Base-by-base conservation (phyloP, 2,329 filamentous ascomycete genomes). In the Trichophyton verrucosum region DNA sequence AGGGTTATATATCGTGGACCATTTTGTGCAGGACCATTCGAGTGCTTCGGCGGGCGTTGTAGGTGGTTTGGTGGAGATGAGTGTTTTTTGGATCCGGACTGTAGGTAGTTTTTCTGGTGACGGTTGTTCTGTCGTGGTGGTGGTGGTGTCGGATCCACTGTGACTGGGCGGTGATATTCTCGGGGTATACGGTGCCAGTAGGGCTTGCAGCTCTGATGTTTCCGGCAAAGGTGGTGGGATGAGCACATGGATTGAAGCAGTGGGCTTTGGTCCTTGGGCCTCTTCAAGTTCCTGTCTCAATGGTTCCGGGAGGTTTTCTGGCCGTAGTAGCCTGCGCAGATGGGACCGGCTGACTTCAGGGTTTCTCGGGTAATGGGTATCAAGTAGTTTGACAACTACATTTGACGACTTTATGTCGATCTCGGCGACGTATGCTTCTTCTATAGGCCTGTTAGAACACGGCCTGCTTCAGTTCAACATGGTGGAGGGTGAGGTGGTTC, bases 1-100 rank as follows among this genome's bases (percentile, higher is more conserved):
- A 20, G 76, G 74, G 64, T 78, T 78, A 68, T 71, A 78, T 9
- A 70, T 67, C 36, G 75, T 72, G 0, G 76, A 76, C 76, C 76
- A 78, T 49, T 74, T 66, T 11, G 64, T 71, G 22, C 70, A 69
- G 7, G 72, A 70, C 76, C 76, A 78, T 60, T 67, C 65, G 24
- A 73, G 67, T n/a, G 76, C 74, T 67, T 77, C 75, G n/a, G 65
- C 61, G 1, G 65, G 49, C 36, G 69, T 75, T 53, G 75, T 66
- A 3, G 76, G 76, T 1, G 76, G 74, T 36, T 74, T 68, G 9
- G 75, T 67, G 0, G 76, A 75, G 49, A 78, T 71, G n/a, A 64
- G 66, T 8, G 70, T 71, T 3, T 69, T 66, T 61, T 70, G 63
- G n/a, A 75, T 63, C 9, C 57, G 59, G 11, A 75, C 66, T 40